These are phyloP conservation scores for Metschnikowia kunwiensis DNA, from an alignment of 805 yeast genomes.

Conservation along the genomic window DNA sequence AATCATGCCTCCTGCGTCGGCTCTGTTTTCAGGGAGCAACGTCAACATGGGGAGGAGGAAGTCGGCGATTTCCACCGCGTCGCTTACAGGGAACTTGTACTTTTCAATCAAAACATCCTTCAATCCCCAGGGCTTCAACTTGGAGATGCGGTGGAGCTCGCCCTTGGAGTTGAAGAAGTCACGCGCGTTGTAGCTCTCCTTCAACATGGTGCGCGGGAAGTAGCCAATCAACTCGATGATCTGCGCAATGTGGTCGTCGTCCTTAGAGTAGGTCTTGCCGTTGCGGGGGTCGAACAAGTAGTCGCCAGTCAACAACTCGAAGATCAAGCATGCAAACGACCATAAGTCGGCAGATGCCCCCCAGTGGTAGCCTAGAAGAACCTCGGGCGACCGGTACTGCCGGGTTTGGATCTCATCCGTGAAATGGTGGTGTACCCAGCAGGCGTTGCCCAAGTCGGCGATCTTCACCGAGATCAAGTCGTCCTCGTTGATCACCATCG, in stretches of 20 bases:
- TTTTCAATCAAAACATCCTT: slow-evolving; percentile 47
- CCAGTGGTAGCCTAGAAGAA: slow-evolving; percentile 54
- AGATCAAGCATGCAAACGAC: slow-evolving; percentile 57
- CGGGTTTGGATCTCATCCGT: slow-evolving; percentile 69
- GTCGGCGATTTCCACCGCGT: slow-evolving; percentile 70
- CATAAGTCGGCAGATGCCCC: slow-evolving; percentile 62
- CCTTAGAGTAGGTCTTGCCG: slow-evolving; percentile 46
- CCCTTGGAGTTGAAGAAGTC: slow-evolving; percentile 22
- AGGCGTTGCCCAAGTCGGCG: slow-evolving; percentile 71
- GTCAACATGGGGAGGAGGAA: slow-evolving; percentile 81
- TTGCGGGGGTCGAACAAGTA: slow-evolving; percentile 59
- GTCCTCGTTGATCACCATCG: slow-evolving; percentile 31
- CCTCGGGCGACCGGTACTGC: slow-evolving; percentile 66
- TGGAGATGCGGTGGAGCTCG: slow-evolving; percentile 43
- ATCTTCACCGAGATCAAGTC: slow-evolving; percentile 55
- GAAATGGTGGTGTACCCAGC: slow-evolving; percentile 60
- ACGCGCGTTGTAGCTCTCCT: slow-evolving; percentile 31
- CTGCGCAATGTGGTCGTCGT: slow-evolving; percentile 64
- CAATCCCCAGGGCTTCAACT: slow-evolving; percentile 51
- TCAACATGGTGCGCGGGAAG: slow-evolving; percentile 40
- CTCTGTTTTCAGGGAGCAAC: slow-evolving; percentile 74
- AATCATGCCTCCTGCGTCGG: slow-evolving; percentile 95
- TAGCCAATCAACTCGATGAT: slow-evolving; percentile 52
- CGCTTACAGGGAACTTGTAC: slow-evolving; percentile 52
- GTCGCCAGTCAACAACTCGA: slow-evolving; percentile 61